phyloP scores from a whole-genome alignment of 2,329 filamentous ascomycete genomes.

The Colletotrichum zoysiae region DNA sequence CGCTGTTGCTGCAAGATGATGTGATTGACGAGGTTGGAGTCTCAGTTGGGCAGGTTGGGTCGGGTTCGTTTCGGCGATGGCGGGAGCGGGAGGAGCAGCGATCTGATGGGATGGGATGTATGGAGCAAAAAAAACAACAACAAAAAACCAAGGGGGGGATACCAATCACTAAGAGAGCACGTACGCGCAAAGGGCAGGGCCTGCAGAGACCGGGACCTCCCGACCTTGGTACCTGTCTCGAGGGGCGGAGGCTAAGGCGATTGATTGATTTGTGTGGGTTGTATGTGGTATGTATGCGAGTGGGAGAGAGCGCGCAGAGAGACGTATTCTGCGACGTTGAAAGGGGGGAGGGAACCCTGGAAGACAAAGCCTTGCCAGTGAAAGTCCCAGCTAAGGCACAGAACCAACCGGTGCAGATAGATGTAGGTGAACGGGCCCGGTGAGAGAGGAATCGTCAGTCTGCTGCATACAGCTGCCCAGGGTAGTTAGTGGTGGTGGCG shows the following conservation, averaged over 20 bases:
- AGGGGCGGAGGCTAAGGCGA: conserved; percentile 7
- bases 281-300: background rate
- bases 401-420: conserved; percentile 15
- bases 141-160: conserved; percentile 7
- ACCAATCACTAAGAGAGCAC: conserved; percentile 11
- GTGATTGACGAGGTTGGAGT: conserved; percentile 24
- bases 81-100: conserved; percentile 42
- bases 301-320: background rate
- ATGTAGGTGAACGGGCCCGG: conserved; percentile 11
- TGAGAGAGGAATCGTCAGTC: conserved; percentile 7
- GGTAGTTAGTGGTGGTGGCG: background rate
- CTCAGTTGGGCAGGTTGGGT: conserved; percentile 23
- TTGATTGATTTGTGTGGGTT: background rate
- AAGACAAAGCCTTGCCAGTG: conserved; percentile 13
- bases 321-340: conserved; percentile 19
- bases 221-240: conserved; percentile 3
- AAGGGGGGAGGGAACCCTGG: conserved; percentile 34
- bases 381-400: conserved; percentile 11
- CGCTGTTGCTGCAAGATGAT: conserved; percentile 30
- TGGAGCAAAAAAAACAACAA: conserved; percentile 11
- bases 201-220: conserved; percentile 12
- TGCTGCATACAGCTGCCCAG: conserved; percentile 1
- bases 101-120: conserved; percentile 39
- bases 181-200: conserved; percentile 9
- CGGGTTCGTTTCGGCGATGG: conserved; percentile 40